Percentiles rank a stretch among this genome's conserved stretches.
Conservation (phyloP, 2,329 filamentous ascomycete genomes). For the Colletotrichum scovillei region DNA sequence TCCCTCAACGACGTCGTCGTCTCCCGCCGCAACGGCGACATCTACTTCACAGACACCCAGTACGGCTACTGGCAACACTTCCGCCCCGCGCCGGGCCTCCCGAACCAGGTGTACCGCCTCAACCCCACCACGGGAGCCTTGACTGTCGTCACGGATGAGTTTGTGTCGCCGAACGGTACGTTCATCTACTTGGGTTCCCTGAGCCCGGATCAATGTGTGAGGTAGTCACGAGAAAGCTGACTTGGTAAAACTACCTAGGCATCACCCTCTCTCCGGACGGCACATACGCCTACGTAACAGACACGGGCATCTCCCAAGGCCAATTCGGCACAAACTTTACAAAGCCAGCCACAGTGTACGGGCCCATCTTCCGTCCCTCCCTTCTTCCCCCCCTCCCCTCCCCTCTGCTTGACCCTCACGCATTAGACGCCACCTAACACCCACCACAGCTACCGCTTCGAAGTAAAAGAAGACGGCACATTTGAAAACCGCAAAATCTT, state of each 20-base stretch:
- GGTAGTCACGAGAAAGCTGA: no score
- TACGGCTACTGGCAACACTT: slow-evolving; percentile 71
- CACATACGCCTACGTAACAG: slow-evolving; percentile 63
- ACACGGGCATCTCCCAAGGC: slow-evolving; percentile 63
- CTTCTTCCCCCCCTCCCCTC: no score
- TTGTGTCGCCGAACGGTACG: slow-evolving; percentile 62
- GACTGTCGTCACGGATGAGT: slow-evolving; percentile 67
- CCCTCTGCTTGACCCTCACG: no score
- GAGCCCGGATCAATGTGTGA: no score
- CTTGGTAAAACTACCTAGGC: slow-evolving; percentile 44
- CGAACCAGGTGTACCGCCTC: slow-evolving; percentile 69
- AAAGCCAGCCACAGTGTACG: slow-evolving; percentile 59
- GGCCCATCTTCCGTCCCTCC: no score
- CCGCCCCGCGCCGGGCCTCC: slow-evolving; percentile 62
- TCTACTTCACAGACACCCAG: slow-evolving; percentile 74
- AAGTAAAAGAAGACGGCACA: slow-evolving; percentile 57
- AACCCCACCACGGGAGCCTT: slow-evolving; percentile 62
- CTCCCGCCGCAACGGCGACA: slow-evolving; percentile 63
- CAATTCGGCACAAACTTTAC: slow-evolving; percentile 55
- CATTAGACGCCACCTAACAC: not conserved
- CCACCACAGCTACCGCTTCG: slow-evolving; percentile 55
- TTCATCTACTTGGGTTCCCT: no score
- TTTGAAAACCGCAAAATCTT: slow-evolving; percentile 64
- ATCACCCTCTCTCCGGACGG: slow-evolving; percentile 67
- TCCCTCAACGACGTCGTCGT: slow-evolving; percentile 69